Evolutionary conservation across 2,329 filamentous ascomycete species (phyloP).

Genomic region (Microdochium nivale): DNA sequence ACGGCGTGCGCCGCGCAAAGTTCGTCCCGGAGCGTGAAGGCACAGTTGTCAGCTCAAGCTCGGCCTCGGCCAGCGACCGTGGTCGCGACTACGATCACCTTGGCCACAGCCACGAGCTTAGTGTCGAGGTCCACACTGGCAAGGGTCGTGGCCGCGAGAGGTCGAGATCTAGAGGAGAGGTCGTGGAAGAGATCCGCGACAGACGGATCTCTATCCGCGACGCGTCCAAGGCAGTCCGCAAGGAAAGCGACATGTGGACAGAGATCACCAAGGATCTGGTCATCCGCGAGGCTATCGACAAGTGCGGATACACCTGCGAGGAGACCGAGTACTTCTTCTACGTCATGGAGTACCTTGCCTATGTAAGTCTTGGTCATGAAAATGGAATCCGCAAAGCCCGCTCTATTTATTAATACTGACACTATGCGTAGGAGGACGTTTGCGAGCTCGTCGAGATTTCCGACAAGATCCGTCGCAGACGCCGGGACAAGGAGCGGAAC

Average conservation of each 20-base stretch:
- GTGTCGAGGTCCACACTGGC: conserved; percentile 32
- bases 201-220: conserved; percentile 31
- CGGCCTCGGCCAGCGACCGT: conserved; percentile 20
- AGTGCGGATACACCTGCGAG: conserved; percentile 78
- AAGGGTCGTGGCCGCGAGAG: conserved; percentile 16
- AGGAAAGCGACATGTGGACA: conserved; percentile 74
- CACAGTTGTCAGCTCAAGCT: conserved; percentile 26
- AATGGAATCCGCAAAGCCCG: not conserved
- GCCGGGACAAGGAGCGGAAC: conserved; percentile 42
- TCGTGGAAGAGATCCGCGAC: conserved; percentile 46
- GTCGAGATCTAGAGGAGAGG: conserved; percentile 35
- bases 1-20: conserved; percentile 64
- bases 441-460: conserved; percentile 74
- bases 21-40: conserved; percentile 62
- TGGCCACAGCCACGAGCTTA: conserved; percentile 24
- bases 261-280: conserved; percentile 95
- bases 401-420: conserved; percentile 20
- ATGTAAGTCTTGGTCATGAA: conserved; percentile 57
- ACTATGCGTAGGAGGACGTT: conserved; percentile 64
- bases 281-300: conserved; percentile 75
- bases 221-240: conserved; percentile 24
- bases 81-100: conserved; percentile 22
- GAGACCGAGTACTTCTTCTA: conserved; percentile 89
- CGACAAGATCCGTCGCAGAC: conserved; percentile 66
- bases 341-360: conserved; percentile 80